Evolutionary conservation across 139 green algal genomes (phyloP), one percentile per base, ranked within the genome.

Genomic region (Penium margaritaceum): DNA sequence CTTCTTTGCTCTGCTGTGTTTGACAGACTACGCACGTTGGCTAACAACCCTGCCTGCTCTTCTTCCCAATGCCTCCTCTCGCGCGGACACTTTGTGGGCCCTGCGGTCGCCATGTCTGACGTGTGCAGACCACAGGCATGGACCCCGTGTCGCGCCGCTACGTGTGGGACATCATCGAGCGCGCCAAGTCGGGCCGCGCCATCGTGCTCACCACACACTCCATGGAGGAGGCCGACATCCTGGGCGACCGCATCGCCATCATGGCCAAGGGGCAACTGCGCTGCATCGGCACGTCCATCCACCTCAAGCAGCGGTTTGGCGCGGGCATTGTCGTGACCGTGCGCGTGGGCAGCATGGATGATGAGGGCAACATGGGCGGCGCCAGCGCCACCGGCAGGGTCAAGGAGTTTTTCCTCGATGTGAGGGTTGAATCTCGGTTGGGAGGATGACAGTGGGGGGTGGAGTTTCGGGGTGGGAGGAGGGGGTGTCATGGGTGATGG

Each of bases 61-160:
- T n/a, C n/a, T n/a, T n/a, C n/a, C n/a, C n/a, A n/a, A n/a, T n/a
- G n/a, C n/a, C n/a, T n/a, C n/a, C n/a, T n/a, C n/a, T n/a, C n/a
- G n/a, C n/a, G n/a, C n/a, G n/a, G n/a, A n/a, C n/a, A n/a, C n/a
- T n/a, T n/a, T n/a, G n/a, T n/a, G n/a, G n/a, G n/a, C n/a, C n/a
- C n/a, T n/a, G n/a, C n/a, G n/a, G n/a, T n/a, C n/a, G n/a, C n/a
- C n/a, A n/a, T n/a, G 46, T 57, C 21, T 57, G 46, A n/a, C 21
- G 46, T 66, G 12, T 66, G 5, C 74, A 69, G 17, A 97, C 90
- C 17, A 94, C 75, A 21, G 76, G 90, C 15, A 93, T 96, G 90
- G 91, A 96, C 79, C 91, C 91, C 30, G 90, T 95, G 77, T 87
- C 78, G 27, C 84, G 93, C 9, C 47, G 76, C 5, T 19, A 32